Base-by-base conservation (phyloP, 805 yeast species). In the Candida tammaniensis region DNA sequence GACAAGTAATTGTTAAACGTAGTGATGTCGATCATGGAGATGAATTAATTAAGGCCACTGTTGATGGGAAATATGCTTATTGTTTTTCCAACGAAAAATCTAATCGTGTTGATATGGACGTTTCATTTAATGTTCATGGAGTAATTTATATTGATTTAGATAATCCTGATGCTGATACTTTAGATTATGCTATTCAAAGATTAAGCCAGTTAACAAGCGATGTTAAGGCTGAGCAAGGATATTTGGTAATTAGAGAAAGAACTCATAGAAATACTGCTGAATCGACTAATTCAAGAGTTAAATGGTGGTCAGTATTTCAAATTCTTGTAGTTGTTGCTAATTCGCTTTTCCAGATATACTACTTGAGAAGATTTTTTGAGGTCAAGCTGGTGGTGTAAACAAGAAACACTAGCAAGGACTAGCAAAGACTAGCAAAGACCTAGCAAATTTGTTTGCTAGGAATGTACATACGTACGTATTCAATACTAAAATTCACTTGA, bases 181-280 rank as follows among this genome's bases (percentile, higher is more conserved):
- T 93, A 50, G 98, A 91, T 49, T 78, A 81, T 39, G 88, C 95
- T 31, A 84, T 91, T 33, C 78, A 80, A 59, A 76, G 79, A 55
- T 70, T 91, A 52, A 66, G 79, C 46, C 83, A 84, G 44, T 69
- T 86, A 47, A 81, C 94, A 24, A 78, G 78, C 49, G 96, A 87
- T 50, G 88, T 93, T 40, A 84, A 85, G 65, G 91, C 88, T 49
- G 98, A 93, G 64, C 94, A 83, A 54, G 77, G 86, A 50, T 93
- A 93, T 64, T 81, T 93, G 50, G 94, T 89, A 30, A 88, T 91
- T 42, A 81, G 98, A 65, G 98, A 91, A 66, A 83, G 97, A 68
- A 85, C 94, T 11, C 98, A 91, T 62, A 84, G 98, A 76, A 93
- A 91, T 67, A 91, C 98, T 7, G 98, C 98, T 5, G 98, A 91